Base-by-base conservation (phyloP, 2,329 filamentous ascomycete species). In the Fusarium penzigii region DNA sequence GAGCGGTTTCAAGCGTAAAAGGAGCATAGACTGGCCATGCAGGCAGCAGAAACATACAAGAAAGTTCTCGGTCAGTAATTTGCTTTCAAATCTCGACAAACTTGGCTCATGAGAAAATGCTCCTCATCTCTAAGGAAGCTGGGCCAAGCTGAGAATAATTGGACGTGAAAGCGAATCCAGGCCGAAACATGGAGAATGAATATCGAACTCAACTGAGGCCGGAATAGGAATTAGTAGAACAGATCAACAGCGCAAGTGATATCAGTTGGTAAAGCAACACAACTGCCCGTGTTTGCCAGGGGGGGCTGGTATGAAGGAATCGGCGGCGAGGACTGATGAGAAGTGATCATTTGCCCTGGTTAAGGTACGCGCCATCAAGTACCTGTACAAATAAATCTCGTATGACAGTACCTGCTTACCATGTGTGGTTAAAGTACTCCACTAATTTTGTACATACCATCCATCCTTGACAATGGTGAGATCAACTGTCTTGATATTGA, bases 391-490 rank as follows among this genome's bases (percentile, higher is more conserved):
- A 50, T 43, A 63, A 70, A 66, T 62, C 62, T 66, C 59, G 66
- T 67, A 68, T 70, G 66, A 69, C 62, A 62, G 63, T 72, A 72
- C 70, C 63, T 63, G 46, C 13, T 58, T 58, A 65, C 70, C 65
- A 72, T 71, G 67, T 63, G 57, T 62, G 52, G 59, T 56, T 47
- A 51, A 72, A 66, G 69, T 72, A 70, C 65, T 64, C 64, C 67
- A 62, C 61, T 61, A 49, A 32, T 39, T 36, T 9, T 14, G 20
- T 25, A 25, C 20, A 25, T 25, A 25, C 32, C 32, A 36, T 36
- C 32, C 32, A 32, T 36, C 32, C 32, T n/a, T n/a, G n/a, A 36
- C 13, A 36, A 9, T 36, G 10, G 32, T 36, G 32, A 36, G 20
- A 25, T 25, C 32, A 14, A 14, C 13, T 36, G 32, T 36, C 9